These are phyloP conservation scores for Tetradesmus lagerheimii DNA, from an alignment of 139 green algal species.

Conservation along the genomic window DNA sequence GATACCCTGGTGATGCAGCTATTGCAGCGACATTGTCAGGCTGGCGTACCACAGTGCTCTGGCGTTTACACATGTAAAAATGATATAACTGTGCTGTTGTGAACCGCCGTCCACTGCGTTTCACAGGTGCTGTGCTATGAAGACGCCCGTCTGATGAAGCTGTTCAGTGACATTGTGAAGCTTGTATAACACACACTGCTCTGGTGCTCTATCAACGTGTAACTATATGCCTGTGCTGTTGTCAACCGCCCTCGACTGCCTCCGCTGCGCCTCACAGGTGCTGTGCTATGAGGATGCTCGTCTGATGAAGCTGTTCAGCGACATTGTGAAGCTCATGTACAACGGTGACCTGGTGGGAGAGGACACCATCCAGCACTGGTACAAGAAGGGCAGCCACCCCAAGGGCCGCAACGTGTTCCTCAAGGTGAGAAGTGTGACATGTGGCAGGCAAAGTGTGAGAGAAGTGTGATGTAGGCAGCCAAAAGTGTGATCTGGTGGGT, in stretches of 20 bases:
- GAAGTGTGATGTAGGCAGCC: not conserved
- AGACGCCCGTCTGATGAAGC: slow-evolving; percentile 93
- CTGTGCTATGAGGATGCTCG: slow-evolving; percentile 97
- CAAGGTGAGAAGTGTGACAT: slow-evolving; percentile 24
- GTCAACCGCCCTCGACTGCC: too few relatives aligned
- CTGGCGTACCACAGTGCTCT: too few relatives aligned
- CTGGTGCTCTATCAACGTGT: too few relatives aligned
- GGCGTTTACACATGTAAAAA: too few relatives aligned
- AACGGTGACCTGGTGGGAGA: slow-evolving; percentile 91
- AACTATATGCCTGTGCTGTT: too few relatives aligned
- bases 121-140: slow-evolving; percentile 95
- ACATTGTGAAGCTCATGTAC: slow-evolving; percentile 93
- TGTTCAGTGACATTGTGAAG: slow-evolving; percentile 91
- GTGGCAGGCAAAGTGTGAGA: not conserved
- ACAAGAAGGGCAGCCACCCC: slow-evolving; percentile 88
- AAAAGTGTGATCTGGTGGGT: slow-evolving; percentile 54
- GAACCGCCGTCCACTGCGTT: too few relatives aligned
- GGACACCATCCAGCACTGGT: slow-evolving; percentile 92
- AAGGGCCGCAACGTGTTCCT: slow-evolving; percentile 93
- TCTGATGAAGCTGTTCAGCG: slow-evolving; percentile 93
- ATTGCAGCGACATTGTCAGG: slow-evolving; percentile 88
- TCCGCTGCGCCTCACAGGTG: slow-evolving; percentile 73
- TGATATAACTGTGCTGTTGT: too few relatives aligned
- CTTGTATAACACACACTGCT: slow-evolving; percentile 98
- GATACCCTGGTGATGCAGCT: too few relatives aligned